Evolutionary conservation across 441 rosid species (phyloP), one percentile per base, ranked within the genome.

Genomic region (Theobroma grandiflorum): DNA sequence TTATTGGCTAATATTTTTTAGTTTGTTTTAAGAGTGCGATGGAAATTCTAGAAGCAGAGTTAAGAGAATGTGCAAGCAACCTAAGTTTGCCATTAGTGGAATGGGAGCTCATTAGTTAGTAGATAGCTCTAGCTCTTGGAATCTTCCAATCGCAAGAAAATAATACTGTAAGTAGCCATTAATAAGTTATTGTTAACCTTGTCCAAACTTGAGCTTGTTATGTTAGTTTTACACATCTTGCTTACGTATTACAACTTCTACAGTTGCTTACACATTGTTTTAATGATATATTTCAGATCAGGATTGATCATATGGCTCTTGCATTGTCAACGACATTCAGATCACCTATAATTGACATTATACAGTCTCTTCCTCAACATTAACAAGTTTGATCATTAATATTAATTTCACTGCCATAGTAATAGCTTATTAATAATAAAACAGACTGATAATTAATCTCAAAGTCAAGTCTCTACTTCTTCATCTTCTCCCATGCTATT

Each of bases 301-400:
- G 90, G 81, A 85, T 95, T 74, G 91, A 91, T 84, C 99, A 95
- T 73, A 91, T 94, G 97, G 85, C 92, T 82, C 78, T 83, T 84
- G 96, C 96, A 75, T 85, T 95, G 82, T 87, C 98, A 69, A 94
- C 90, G 81, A 93, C 94, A 47, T 95, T 85, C 78, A 89, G 84
- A 79, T 90, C 95, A 43, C 98, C 95, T 5, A 78, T 85, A 79
- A 91, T 94, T 26, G 31, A 26, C 31, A 26, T 1, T 26, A 26
- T 26, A 26, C 1, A 26, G 31, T 26, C 31, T 26, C 31, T 26
- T 26, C 31, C 31, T 26, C 1, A 26, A 1, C 31, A 26, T 26
- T 26, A 26, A 26, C 1, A 26, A 26, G 31, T 26, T 26, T 26
- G 31, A 26, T 0, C 31, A 26, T 26, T 26, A 26, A 26, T 26